Evolutionary conservation across 441 rosid genomes (phyloP), one percentile per base, ranked within the genome.

Genomic region (Manihot esculenta): DNA sequence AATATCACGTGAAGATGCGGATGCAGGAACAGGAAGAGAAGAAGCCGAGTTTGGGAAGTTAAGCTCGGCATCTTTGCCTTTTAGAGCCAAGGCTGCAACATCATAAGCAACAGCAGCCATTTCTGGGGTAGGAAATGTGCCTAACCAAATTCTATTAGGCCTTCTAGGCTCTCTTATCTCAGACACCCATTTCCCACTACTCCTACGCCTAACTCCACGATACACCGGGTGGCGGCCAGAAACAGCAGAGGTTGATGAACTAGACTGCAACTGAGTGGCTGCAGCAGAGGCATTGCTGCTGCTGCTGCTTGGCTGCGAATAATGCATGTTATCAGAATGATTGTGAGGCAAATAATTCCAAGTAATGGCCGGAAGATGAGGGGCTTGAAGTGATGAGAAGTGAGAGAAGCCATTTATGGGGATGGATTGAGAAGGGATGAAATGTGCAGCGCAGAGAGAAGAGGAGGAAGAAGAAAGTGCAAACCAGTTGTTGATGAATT

Each of bases 101-200:
- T 93, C 98, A 57, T 93, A 91, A 47, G 98, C 97, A 24, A 91
- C 86, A 14, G 98, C 98, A 0, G 98, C 98, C 97, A 94, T 94
- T 78, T 91, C 96, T 1, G 98, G 94, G 1, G 88, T 86, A 7
- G 89, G 79, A 76, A 94, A 94, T 68, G 98, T 91, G 15, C 98
- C 98, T 18, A 94, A 75, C 98, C 98, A 94, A 62, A 94, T 94
- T 76, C 96, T 86, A 44, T 76, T 91, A 20, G 98, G 94, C 48
- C 85, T 94, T 70, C 79, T 84, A 0, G 97, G 98, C 82, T 94
- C 96, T 23, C 98, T 82, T 62, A 94, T 91, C 73, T 94, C 98
- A 5, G 93, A 89, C 41, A 89, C 98, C 98, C 97, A 94, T 82
- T 94, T 94, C 54, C 92, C 89, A 44, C 88, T 87, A 69, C 82